Percentiles rank a stretch among this genome's conserved stretches.
Evolutionary conservation across 441 rosid genomes (phyloP).

Genomic region (Heliophila coronopifolia): DNA sequence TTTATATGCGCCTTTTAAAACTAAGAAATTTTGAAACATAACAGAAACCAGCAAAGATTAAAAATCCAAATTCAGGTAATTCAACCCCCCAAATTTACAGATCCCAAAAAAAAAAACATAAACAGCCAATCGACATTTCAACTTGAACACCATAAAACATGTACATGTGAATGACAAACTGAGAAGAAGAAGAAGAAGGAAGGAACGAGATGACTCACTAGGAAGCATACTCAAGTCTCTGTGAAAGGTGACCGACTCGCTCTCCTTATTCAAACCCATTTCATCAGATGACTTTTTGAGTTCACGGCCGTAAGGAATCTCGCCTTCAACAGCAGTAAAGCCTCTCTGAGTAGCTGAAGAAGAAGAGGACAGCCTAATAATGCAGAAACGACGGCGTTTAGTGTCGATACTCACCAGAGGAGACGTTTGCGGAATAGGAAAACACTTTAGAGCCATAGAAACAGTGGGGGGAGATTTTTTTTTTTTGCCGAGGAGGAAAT

Average conservation of each 20-base stretch:
- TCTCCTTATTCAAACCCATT: slow-evolving; percentile 33
- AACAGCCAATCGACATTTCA: slow-evolving; percentile 23
- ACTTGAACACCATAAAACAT: slow-evolving; percentile 4
- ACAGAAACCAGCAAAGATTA: background rate
- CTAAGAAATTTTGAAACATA: too few relatives aligned
- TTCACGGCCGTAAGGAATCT: slow-evolving; percentile 37
- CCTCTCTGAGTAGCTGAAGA: slow-evolving; percentile 38
- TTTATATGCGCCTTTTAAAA: too few relatives aligned
- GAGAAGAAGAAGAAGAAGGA: too few relatives aligned
- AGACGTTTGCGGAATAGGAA: slow-evolving; percentile 35
- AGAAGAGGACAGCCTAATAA: too few relatives aligned
- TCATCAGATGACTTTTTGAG: slow-evolving; percentile 42
- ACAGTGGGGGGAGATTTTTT: background rate
- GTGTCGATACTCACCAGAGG: slow-evolving; percentile 28
- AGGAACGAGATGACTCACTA: slow-evolving; percentile 44
- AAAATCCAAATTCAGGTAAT: slow-evolving; percentile 3
- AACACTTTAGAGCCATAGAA: slow-evolving; percentile 51
- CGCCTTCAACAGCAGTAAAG: slow-evolving; percentile 54
- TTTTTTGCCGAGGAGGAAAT: background rate
- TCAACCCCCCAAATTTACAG: background rate
- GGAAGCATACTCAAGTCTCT: slow-evolving; percentile 73
- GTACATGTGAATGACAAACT: background rate
- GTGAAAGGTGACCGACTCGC: slow-evolving; percentile 39
- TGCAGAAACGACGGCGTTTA: slow-evolving; percentile 33
- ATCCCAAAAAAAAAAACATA: too few relatives aligned